phyloP scores from a whole-genome alignment of 139 green algal species.

The Closterium sp. region DNA sequence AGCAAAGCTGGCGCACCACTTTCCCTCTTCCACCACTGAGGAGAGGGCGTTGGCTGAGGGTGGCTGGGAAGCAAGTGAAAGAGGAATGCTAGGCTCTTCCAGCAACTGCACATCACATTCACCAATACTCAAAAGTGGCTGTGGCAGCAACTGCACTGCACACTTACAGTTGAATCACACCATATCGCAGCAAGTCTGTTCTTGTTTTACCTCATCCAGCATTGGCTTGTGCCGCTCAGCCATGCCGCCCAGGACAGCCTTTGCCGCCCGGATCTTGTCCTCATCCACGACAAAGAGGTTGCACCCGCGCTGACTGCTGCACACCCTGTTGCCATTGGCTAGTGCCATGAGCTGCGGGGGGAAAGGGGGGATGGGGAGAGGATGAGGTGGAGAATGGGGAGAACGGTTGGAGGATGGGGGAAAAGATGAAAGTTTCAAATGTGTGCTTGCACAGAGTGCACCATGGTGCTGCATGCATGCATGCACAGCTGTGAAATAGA shows the following conservation, averaged over 20 bases:
- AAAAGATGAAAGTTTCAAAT: no score
- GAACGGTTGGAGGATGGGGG: no score
- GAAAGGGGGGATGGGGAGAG: neutral
- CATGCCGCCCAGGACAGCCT: constrained; percentile 23
- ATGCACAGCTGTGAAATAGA: no score
- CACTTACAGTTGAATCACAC: neutral
- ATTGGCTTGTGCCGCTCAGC: neutral
- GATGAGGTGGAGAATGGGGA: no score
- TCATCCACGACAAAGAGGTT: constrained; percentile 45
- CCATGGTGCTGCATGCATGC: neutral
- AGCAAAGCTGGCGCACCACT: no score
- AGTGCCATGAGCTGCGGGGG: constrained; percentile 37
- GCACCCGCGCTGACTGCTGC: neutral
- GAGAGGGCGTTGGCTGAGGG: no score
- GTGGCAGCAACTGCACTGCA: no score
- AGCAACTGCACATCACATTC: no score
- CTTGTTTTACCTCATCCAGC: constrained; percentile 9
- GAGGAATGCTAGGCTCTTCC: no score
- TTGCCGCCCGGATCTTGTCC: constrained; percentile 48
- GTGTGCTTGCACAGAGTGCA: neutral
- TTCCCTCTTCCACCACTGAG: no score
- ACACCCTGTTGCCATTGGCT: constrained; percentile 44
- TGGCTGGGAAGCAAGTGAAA: no score
- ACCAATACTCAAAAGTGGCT: no score
- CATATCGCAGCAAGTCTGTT: neutral